Percentiles rank a stretch among this genome's conserved stretches.
Evolutionary conservation across 208 protist species (phyloP).

Genomic region (Porcisia hertigi): DNA sequence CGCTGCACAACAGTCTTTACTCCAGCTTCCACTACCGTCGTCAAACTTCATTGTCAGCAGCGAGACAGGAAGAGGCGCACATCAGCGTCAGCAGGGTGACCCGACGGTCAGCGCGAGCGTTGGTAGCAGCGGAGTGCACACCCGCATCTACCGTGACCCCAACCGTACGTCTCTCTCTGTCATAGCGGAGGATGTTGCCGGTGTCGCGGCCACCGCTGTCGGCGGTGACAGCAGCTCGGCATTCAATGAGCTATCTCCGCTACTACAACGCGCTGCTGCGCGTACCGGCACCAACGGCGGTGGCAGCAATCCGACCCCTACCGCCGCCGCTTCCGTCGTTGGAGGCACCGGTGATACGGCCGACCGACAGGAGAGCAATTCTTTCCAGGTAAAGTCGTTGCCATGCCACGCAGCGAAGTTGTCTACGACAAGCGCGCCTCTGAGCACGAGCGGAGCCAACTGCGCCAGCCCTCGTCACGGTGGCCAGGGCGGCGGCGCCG

Average conservation of each 20-base stretch:
- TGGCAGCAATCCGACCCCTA: background rate
- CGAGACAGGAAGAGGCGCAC: background rate
- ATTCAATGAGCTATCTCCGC: background rate
- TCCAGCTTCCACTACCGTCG: background rate
- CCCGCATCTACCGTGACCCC: slow-evolving; percentile 36
- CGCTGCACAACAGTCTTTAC: background rate
- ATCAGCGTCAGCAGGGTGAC: slow-evolving; percentile 15
- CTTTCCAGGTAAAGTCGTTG: background rate
- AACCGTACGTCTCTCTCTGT: background rate
- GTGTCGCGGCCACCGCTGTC: background rate
- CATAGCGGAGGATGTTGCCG: background rate
- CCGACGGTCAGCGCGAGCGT: background rate
- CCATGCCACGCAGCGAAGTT: slow-evolving; percentile 5
- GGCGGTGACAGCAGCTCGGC: background rate
- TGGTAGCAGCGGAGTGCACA: slow-evolving; percentile 15
- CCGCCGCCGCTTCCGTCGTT: background rate
- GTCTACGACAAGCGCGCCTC: background rate
- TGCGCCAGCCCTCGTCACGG: background rate
- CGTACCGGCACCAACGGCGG: background rate
- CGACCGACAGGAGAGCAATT: background rate
- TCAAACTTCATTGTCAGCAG: background rate
- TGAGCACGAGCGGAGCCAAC: background rate
- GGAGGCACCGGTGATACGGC: background rate
- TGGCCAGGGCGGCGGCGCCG: background rate
- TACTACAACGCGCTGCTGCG: background rate